Evolutionary conservation across 2,329 filamentous ascomycete species (phyloP).

Genomic region (Venturia carpophila): DNA sequence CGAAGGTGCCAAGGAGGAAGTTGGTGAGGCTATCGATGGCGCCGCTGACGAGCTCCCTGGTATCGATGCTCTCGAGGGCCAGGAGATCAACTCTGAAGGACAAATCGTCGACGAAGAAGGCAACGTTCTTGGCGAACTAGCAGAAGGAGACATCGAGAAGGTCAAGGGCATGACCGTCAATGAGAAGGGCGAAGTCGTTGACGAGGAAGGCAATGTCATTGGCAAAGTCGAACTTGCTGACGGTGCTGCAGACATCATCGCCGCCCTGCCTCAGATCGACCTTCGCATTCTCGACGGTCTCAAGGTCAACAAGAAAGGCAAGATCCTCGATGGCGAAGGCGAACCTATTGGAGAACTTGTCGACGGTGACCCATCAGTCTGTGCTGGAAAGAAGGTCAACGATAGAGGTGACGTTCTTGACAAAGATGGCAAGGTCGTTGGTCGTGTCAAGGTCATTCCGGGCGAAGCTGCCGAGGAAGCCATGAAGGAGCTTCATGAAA

Average conservation of each 20-base stretch:
- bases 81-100: slow-evolving; percentile 43
- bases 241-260: slow-evolving; percentile 41
- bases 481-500: slow-evolving; percentile 39
- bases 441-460: slow-evolving; percentile 41
- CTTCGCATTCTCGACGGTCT: slow-evolving; percentile 44
- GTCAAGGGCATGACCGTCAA: slow-evolving; percentile 44
- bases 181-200: slow-evolving; percentile 44
- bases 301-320: slow-evolving; percentile 52
- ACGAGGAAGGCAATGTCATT: slow-evolving; percentile 44
- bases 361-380: slow-evolving; percentile 38
- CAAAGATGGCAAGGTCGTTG: slow-evolving; percentile 43
- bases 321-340: slow-evolving; percentile 44
- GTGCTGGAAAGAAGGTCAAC: slow-evolving; percentile 42
- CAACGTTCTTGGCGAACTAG: slow-evolving; percentile 42
- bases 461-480: slow-evolving; percentile 45
- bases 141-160: slow-evolving; percentile 39
- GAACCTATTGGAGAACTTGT: slow-evolving; percentile 44
- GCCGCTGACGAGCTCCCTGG: slow-evolving; percentile 43
- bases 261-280: slow-evolving; percentile 36
- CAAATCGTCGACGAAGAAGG: slow-evolving; percentile 43
- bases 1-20: slow-evolving; percentile 16
- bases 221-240: slow-evolving; percentile 44
- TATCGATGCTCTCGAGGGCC: slow-evolving; percentile 45
- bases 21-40: slow-evolving; percentile 19
- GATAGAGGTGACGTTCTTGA: slow-evolving; percentile 45